Evolutionary conservation across 768 basidiomycete species (phyloP).

Genomic region (Aureoboletus auriporus): DNA sequence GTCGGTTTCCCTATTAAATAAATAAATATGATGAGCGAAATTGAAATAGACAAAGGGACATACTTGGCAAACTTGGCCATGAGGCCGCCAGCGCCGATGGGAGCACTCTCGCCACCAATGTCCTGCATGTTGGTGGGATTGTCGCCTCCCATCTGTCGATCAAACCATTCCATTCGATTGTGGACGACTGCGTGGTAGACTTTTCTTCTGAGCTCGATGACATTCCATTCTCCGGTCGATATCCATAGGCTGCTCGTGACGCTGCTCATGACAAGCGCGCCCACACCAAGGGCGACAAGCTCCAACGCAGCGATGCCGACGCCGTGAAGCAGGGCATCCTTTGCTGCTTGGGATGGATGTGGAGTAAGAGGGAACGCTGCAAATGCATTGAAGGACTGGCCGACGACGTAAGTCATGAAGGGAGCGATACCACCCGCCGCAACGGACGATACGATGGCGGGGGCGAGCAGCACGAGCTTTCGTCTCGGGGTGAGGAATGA

Average conservation of each 20-base stretch:
- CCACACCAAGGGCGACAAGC: conserved; percentile 62
- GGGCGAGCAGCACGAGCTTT: conserved; percentile 52
- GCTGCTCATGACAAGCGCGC: conserved; percentile 68
- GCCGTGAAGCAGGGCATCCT: conserved; percentile 49
- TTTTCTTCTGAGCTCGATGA: conserved; percentile 56
- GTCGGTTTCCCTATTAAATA: conserved; percentile 76
- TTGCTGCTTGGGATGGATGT: conserved; percentile 38
- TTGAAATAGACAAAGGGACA: neutral
- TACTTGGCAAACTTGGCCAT: conserved; percentile 92
- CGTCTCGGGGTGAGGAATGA: conserved; percentile 58
- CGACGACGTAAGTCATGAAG: conserved; percentile 82
- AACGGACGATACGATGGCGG: conserved; percentile 59
- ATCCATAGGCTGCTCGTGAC: conserved; percentile 82
- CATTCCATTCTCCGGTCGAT: conserved; percentile 78
- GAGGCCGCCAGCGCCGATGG: conserved; percentile 80
- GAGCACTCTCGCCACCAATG: conserved; percentile 38
- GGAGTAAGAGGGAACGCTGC: conserved; percentile 48
- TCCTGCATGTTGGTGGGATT: conserved; percentile 37
- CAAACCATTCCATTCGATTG: conserved; percentile 90
- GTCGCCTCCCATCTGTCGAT: conserved; percentile 66
- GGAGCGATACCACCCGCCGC: conserved; percentile 71
- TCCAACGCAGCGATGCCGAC: conserved; percentile 62
- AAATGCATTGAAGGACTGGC: conserved; percentile 72
- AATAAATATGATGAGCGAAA: conserved; percentile 1
- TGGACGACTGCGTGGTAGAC: conserved; percentile 66